Conservation (phyloP, 2,329 filamentous ascomycete species). For the Monilinia aucupariae region DNA sequence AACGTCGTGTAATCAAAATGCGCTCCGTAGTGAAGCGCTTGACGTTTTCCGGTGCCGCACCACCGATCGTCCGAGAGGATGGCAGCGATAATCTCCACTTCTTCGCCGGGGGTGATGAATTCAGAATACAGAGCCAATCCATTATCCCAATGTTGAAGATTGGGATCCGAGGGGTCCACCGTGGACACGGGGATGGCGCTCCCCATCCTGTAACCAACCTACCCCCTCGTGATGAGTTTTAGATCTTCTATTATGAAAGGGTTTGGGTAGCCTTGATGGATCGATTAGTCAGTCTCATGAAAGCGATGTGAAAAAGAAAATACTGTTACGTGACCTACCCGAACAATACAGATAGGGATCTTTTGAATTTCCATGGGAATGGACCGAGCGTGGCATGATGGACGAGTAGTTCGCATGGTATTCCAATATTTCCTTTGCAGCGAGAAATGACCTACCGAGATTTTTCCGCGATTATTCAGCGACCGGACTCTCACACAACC, state of each 20-base stretch:
- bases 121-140: background rate
- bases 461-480: background rate
- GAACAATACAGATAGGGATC: background rate
- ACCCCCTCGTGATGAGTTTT: background rate
- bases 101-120: background rate
- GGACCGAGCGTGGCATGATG: background rate
- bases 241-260: background rate
- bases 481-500: background rate
- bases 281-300: background rate
- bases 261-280: background rate
- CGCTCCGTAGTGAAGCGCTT: background rate
- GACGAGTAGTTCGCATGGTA: background rate
- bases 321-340: too few species aligned
- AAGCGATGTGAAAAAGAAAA: background rate
- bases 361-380: background rate
- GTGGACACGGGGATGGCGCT: background rate
- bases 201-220: background rate
- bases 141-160: constrained; percentile 6
- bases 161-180: background rate
- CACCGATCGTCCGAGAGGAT: constrained; percentile 5
- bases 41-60: background rate
- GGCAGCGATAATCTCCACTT: background rate
- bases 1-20: constrained; percentile 14
- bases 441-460: background rate
- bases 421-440: background rate